These are phyloP conservation scores for Crotalaria pallida DNA, from an alignment of 306 rosid species.

Conservation along the genomic window DNA sequence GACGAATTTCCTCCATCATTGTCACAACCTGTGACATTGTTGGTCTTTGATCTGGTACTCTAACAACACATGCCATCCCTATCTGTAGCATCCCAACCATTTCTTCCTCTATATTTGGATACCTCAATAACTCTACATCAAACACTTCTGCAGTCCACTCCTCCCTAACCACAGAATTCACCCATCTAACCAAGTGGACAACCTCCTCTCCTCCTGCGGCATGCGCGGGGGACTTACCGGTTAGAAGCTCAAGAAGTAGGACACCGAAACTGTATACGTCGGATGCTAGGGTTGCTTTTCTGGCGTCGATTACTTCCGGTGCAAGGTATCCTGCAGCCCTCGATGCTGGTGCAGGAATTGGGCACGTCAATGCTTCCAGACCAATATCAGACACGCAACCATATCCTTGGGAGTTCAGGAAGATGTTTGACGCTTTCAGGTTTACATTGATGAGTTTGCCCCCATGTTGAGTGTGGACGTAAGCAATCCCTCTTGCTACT, in stretches of 20 bases:
- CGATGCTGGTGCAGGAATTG: constrained; percentile 39
- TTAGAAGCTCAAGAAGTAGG: constrained; percentile 74
- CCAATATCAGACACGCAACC: constrained; percentile 75
- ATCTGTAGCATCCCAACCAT: constrained; percentile 87
- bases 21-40: constrained; percentile 42
- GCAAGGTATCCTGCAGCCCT: constrained; percentile 76
- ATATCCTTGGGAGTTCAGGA: constrained; percentile 66
- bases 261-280: constrained; percentile 84
- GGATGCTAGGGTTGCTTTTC: constrained; percentile 48
- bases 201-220: constrained; percentile 62
- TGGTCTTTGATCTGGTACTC: constrained; percentile 65
- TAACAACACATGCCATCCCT: constrained; percentile 72
- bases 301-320: constrained; percentile 62
- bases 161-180: constrained; percentile 87
- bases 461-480: constrained; percentile 56
- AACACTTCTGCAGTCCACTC: constrained; percentile 97
- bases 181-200: constrained; percentile 85
- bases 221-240: constrained; percentile 64
- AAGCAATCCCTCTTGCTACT: constrained; percentile 78
- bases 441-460: constrained; percentile 78
- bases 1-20: constrained; percentile 64
- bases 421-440: constrained; percentile 73
- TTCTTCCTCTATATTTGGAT: constrained; percentile 77
- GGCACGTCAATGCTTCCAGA: constrained; percentile 48
- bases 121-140: constrained; percentile 68